Evolutionary conservation across 2,329 filamentous ascomycete genomes (phyloP), one percentile per base, ranked within the genome.

Genomic region (Aspergillus sp.): DNA sequence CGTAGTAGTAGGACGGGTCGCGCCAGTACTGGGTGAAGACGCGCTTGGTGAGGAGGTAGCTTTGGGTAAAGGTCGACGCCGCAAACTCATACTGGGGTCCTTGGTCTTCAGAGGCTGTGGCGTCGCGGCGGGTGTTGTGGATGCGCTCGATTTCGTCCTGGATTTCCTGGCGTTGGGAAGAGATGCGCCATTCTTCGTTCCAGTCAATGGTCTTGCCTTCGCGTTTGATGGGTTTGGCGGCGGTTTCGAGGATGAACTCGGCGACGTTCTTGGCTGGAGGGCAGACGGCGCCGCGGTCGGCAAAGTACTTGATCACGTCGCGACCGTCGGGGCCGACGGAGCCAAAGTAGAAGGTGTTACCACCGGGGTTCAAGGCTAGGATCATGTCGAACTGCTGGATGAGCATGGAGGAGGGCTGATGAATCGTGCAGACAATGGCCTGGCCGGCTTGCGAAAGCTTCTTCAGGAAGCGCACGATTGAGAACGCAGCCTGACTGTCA

Each of bases 341-440:
- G 0, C 90, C 90, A 61, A 91, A 92, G 75, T 92, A 92, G 75
- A 90, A 90, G 0, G 87, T 88, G 70, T 89, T 89, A 22, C 88
- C 89, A 17, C 87, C 88, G 0, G 84, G 87, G 68, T 89, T 89
- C 34, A 91, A 80, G 2, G 87, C 87, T 1, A 92, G 81, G 19
- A 91, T 86, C 84, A 89, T 89, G 72, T 91, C 89, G 74, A 92
- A 92, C 70, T 91, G 84, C 69, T 91, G 84, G 60, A 91, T 87
- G 2, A 91, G 80, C 62, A 89, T 83, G 1, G 87, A 88, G 2
- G 86, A 89, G 4, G 89, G 89, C 70, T 91, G 89, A 70, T 91
- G 89, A 57, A 91, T 91, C 0, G 89, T 91, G 75, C 89, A 91
- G 56, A 92, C 80, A 64, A 92, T 90, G 7, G 89, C 89, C 70